phyloP scores from a whole-genome alignment of 2,329 filamentous ascomycete genomes.

The Aspergillus novofumigatus region DNA sequence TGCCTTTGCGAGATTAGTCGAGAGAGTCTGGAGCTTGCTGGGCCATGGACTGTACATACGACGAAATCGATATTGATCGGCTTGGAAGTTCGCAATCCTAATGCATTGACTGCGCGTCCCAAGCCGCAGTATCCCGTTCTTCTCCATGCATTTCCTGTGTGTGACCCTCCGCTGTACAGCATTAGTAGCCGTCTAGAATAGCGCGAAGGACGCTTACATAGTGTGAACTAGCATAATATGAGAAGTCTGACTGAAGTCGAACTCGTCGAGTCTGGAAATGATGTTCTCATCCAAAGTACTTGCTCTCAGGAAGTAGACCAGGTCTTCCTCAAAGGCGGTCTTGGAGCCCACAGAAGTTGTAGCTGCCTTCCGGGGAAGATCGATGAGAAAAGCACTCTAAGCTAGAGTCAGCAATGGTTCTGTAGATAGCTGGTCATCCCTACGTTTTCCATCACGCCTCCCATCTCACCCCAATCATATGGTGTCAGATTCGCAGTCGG shows the following conservation, averaged over 20 bases:
- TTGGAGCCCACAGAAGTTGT: constrained; percentile 20
- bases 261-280: constrained; percentile 65
- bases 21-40: not conserved
- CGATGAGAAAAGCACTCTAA: constrained; percentile 82
- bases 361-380: constrained; percentile 60
- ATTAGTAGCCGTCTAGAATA: constrained; percentile 8
- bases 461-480: constrained; percentile 86
- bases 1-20: constrained; percentile 46
- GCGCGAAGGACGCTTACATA: constrained; percentile 56
- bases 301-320: constrained; percentile 66
- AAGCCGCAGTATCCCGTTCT: constrained; percentile 72
- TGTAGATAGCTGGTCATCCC: constrained; percentile 14
- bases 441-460: constrained; percentile 76
- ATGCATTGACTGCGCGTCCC: constrained; percentile 58
- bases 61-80: constrained; percentile 69
- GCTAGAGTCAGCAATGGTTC: constrained; percentile 8
- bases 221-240: constrained; percentile 78
- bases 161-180: constrained; percentile 52
- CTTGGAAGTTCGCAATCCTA: constrained; percentile 56
- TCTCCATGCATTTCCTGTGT: constrained; percentile 45
- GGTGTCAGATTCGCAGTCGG: constrained; percentile 81
- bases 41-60: constrained; percentile 40
- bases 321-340: constrained; percentile 63
- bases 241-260: constrained; percentile 73
- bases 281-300: constrained; percentile 63